These are phyloP conservation scores for Microdochium nivale DNA, from an alignment of 2,329 filamentous ascomycete species.

Conservation along the genomic window DNA sequence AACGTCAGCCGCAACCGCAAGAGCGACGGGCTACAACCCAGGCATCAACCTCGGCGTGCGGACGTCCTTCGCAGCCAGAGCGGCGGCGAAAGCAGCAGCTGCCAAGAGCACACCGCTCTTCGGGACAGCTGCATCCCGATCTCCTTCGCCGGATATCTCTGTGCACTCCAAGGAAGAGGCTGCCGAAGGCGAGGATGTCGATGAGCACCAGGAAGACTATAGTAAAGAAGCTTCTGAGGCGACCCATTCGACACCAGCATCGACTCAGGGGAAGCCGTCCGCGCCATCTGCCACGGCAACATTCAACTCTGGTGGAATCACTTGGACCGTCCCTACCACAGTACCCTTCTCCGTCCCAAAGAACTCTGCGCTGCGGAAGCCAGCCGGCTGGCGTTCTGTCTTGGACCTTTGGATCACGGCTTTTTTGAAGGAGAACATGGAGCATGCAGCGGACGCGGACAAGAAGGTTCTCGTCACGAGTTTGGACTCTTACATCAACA, in stretches of 20 bases:
- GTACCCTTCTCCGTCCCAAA: not conserved
- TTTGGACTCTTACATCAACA: not conserved
- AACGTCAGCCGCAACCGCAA: constrained; percentile 3
- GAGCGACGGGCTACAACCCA: constrained; percentile 10
- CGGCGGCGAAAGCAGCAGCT: not conserved
- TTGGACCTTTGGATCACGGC: not conserved
- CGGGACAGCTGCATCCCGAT: not conserved
- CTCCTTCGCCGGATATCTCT: not conserved
- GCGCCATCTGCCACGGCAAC: not conserved
- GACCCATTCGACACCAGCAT: not conserved
- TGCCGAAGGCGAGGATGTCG: not conserved
- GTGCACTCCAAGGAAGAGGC: not conserved
- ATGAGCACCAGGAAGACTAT: not conserved
- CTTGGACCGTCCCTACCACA: not conserved
- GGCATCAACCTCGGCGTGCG: constrained; percentile 13
- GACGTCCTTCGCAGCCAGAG: constrained; percentile 5
- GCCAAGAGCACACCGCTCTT: not conserved
- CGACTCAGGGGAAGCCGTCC: not conserved
- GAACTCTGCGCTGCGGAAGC: not conserved
- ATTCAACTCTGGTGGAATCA: not conserved
- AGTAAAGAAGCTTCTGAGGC: not conserved
- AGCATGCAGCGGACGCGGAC: not conserved
- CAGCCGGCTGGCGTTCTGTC: not conserved
- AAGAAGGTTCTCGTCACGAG: not conserved
- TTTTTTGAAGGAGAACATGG: not conserved